These are phyloP conservation scores for Dactylella cylindrospora DNA, from an alignment of 2,329 filamentous ascomycete genomes.

Conservation along the genomic window DNA sequence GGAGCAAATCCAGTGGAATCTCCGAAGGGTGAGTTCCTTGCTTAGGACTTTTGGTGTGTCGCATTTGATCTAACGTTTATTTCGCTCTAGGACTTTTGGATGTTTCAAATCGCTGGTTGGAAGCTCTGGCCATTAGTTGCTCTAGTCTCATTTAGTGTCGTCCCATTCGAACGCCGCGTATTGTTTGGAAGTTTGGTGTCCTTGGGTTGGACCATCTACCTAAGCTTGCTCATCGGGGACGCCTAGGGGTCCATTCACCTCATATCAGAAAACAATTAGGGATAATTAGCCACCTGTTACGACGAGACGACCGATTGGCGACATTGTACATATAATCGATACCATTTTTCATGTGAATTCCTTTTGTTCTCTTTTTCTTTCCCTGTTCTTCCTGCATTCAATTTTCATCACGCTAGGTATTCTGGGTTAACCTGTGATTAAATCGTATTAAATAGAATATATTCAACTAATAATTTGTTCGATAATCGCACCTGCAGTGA, in stretches of 20 bases:
- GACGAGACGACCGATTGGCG: no score
- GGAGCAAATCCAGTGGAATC: slow-evolving; percentile 50
- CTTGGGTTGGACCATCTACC: slow-evolving; percentile 59
- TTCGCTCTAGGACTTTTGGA: slow-evolving; percentile 19
- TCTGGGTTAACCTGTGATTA: no score
- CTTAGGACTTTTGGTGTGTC: not conserved
- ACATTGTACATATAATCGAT: no score
- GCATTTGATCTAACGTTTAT: not conserved
- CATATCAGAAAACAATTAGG: no score
- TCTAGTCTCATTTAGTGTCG: slow-evolving; percentile 57
- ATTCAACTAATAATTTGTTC: no score
- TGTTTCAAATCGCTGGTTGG: slow-evolving; percentile 57
- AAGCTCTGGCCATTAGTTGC: slow-evolving; percentile 60
- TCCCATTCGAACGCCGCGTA: slow-evolving; percentile 58
- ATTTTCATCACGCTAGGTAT: no score
- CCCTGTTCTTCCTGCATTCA: no score
- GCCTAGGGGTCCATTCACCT: slow-evolving; percentile 14
- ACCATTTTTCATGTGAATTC: no score
- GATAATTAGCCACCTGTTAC: no score
- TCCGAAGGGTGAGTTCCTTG: slow-evolving; percentile 50
- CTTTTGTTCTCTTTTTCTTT: no score
- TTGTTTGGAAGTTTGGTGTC: slow-evolving; percentile 58
- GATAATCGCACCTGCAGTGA: no score
- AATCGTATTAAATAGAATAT: no score
- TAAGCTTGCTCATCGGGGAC: slow-evolving; percentile 55